Evolutionary conservation across 768 basidiomycete species (phyloP), one percentile per base, ranked within the genome.

Genomic region (Leccinellum luteum): DNA sequence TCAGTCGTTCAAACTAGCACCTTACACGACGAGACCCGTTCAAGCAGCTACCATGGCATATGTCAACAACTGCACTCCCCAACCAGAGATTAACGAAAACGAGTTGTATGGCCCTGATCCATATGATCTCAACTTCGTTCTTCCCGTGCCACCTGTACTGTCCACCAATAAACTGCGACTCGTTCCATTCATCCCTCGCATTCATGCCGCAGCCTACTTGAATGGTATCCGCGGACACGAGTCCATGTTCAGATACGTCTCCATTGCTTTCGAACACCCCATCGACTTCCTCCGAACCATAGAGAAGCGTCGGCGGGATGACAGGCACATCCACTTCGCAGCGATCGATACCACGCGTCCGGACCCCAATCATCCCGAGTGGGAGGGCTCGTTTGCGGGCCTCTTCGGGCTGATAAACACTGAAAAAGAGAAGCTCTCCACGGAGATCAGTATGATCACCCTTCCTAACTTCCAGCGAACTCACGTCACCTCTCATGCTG

Each of bases 401-500:
- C 48, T 76, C 48, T 71, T 79, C 4, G 74, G 73, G 9, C 49
- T 77, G 19, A 23, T 72, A 21, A 61, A 63, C 17, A 64, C 68
- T 2, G 57, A 62, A 41, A 56, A 55, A 4, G 19, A 31, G 17
- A 57, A 56, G n/a, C 58, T 74, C n/a, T 51, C 25, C 10, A 67
- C 68, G 15, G 73, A 77, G 53, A 70, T 79, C 14, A 71, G 69
- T n/a, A 62, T 72, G 9, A 62, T 74, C 50, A 65, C 77, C 31
- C 63, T 75, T 12, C 71, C 74, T 12, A 56, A 56, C 2, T 79
- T 75, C 55, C 77, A 77, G 41, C 62, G 75, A n/a, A 78, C 75
- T 0, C 78, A 78, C 56, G 72, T 81, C 28, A 64, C 60, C 25
- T 73, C 75, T 10, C 75, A 79, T 64, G 70, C 76, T 3, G 68